Base-by-base conservation (phyloP, 768 basidiomycete species). In the Suillus subluteus region DNA sequence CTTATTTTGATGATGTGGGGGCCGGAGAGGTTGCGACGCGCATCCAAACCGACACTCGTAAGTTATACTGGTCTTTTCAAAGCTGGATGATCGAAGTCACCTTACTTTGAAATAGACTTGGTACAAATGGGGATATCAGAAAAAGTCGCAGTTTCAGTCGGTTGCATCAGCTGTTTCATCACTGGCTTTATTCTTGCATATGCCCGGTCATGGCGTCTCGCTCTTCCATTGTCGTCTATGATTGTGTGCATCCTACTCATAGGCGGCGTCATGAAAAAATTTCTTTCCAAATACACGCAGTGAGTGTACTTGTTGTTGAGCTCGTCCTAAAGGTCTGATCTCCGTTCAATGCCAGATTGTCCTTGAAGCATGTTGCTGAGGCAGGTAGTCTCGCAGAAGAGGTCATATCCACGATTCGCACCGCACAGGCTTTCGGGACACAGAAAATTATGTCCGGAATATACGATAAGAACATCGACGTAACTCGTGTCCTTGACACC, bases 11-110 rank as follows among this genome's bases (percentile, higher is more conserved):
- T 66, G 35, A 65, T 55, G 74, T 88, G 50, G 86, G 86, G 21
- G 83, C 86, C 3, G 87, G 87, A 58, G 87, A 88, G 67, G 82
- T 88, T 23, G 84, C 87, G 1, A 87, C 86, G 0, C 80, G 86
- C 41, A 87, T 88, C 65, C 44, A 65, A 55, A 52, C 55, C 5
- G 65, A 64, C 7, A 15, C 62, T 78, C 78, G 59, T 61, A 41
- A 61, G 59, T 43, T 16, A 15, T 48, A 37, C 13, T 16, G 16
- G 30, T 18, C 4, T 50, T 55, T 12, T 59, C 4, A 23, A 12
- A 52, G 12, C 56, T 35, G 65, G 30, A 62, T 44, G 63, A 9
- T 2, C 43, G 43, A 59, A 38, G 26, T 59, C 16, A 59, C 23
- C 18, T 21, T 41, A 16, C 26, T 41, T 11, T 30, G 26, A 41